Percentiles rank a stretch among this genome's conserved stretches.
Conservation (phyloP, 352 stramenopile species). For the Globisporangium echinulatum region DNA sequence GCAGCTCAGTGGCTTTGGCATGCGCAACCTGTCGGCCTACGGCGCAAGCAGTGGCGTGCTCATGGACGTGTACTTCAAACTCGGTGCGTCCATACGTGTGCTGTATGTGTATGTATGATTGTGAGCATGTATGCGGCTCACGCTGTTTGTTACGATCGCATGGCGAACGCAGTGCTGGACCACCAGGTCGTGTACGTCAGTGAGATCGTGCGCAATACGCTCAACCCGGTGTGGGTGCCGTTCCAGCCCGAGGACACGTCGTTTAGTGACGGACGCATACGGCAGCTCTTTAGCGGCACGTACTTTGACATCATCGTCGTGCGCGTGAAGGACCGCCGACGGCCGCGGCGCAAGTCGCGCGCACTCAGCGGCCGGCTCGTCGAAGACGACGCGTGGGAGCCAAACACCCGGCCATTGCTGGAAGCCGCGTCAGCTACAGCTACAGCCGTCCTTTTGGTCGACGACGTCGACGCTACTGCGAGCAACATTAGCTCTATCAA, state of each 20-base stretch:
- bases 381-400: conserved; percentile 31
- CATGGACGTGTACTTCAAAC: conserved; percentile 73
- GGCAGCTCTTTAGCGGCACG: conserved; percentile 35
- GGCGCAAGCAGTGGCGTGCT: conserved; percentile 35
- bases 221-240: conserved; percentile 80
- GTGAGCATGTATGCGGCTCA: background rate
- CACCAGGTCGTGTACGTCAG: conserved; percentile 65
- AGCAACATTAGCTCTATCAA: background rate
- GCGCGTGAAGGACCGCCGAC: conserved; percentile 43
- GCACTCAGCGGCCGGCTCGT: conserved; percentile 31
- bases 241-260: conserved; percentile 46
- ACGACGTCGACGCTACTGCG: conserved; percentile 19
- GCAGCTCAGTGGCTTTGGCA: conserved; percentile 69
- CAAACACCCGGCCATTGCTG: conserved; percentile 35
- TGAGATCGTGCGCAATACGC: conserved; percentile 55
- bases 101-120: background rate
- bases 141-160: background rate
- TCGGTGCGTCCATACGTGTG: conserved; percentile 29
- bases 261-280: conserved; percentile 20
- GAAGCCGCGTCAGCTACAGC: conserved; percentile 20
- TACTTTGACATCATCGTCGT: conserved; percentile 66
- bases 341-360: conserved; percentile 43
- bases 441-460: conserved; percentile 27
- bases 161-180: conserved; percentile 42
- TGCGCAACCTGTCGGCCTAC: conserved; percentile 68